Base-by-base conservation (phyloP, 805 yeast species). In the Ogataea haglerorum region DNA sequence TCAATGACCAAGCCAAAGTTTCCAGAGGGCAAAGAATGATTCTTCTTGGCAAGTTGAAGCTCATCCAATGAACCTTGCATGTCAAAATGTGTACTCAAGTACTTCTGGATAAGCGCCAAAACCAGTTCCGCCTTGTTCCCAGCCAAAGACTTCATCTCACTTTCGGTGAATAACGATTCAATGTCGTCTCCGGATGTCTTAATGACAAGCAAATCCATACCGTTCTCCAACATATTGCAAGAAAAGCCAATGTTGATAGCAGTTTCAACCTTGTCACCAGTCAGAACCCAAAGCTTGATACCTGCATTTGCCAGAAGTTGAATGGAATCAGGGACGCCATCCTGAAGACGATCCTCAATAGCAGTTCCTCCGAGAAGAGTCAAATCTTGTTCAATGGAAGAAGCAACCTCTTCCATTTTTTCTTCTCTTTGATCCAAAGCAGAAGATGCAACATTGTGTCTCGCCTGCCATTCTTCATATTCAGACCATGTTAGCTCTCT, bases 261-360 rank as follows among this genome's bases (percentile, higher is more conserved):
- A 23, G 95, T 85, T 62, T 85, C 95, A n/a, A 85, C 86, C 61
- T 83, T 85, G 61, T 85, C 95, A 65, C 95, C 95, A 3, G 95
- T 85, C 35, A 85, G 68, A 34, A 85, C 93, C 95, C 95, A 85
- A 38, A 85, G 65, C 60, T 85, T 85, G 41, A 85, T 82, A 58
- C 95, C 93, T 6, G 93, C 93, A 48, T 78, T 69, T 12, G 76
- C 84, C 41, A 85, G 66, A 5, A 79, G 58, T 6, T 80, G 76
- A 55, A 85, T 85, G 12, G 91, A 75, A 52, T 84, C 93, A 2
- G 93, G 91, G 40, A 85, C 95, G 65, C 93, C 93, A 52, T 82
- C 88, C 62, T 85, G 95, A 46, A 85, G 65, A 58, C 89, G 71
- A 67, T 85, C 95, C 60, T 85, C 95, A 60, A 85, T 85, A 23